Percentiles rank a stretch among this genome's conserved stretches.
Conservation (phyloP, 148 eudicot genomes). For the Tetragonia tetragonoides region DNA sequence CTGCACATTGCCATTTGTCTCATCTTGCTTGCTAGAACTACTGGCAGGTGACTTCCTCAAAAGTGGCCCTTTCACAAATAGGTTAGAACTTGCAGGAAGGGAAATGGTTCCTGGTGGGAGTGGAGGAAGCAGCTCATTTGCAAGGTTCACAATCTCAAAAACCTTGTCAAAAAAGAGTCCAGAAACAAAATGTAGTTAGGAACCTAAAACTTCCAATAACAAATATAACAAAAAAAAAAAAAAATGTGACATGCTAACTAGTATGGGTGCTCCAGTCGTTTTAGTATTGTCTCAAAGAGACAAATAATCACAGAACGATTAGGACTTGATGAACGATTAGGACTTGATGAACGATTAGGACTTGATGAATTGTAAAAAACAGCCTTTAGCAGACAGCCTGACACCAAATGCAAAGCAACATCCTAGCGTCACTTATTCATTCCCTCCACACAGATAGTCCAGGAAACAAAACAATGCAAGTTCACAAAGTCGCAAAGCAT, state of each 20-base stretch:
- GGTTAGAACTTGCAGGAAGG: conserved; percentile 67
- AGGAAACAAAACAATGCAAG: not conserved
- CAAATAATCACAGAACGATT: not conserved
- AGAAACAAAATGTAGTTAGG: not conserved
- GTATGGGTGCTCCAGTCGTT: not conserved
- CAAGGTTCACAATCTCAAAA: conserved; percentile 95
- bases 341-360: too few relatives aligned
- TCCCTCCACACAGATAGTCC: not conserved
- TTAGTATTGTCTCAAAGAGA: not conserved
- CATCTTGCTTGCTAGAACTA: conserved; percentile 65
- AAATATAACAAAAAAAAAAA: not conserved
- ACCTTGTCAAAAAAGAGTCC: conserved; percentile 39
- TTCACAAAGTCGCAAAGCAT: not conserved
- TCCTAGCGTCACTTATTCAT: not conserved
- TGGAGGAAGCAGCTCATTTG: conserved; percentile 98
- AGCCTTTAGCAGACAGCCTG: not conserved
- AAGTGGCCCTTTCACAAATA: conserved; percentile 61
- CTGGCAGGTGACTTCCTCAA: conserved; percentile 52
- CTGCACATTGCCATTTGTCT: conserved; percentile 43
- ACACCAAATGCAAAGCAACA: not conserved
- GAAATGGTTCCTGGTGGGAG: conserved; percentile 85
- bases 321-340: not conserved
- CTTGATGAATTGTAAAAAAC: not conserved
- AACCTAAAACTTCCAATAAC: not conserved
- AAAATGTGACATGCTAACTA: not conserved